Conservation (phyloP, 495 filamentous ascomycete genomes). For the Aspergillus sclerotiicarbonarius region DNA sequence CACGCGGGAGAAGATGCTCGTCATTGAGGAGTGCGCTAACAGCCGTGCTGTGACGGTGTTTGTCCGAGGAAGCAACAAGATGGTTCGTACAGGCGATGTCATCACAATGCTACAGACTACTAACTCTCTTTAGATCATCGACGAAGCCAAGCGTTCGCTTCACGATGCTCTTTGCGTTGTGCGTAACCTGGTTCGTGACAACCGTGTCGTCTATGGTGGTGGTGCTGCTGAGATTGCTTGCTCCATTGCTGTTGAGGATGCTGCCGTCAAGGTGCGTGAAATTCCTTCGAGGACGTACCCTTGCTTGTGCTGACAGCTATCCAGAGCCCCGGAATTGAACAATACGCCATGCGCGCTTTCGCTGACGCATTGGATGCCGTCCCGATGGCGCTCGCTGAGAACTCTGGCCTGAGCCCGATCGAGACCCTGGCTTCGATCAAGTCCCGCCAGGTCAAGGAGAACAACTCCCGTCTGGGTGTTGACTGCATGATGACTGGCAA, state of each 20-base stretch:
- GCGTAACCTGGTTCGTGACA: constrained; percentile 91
- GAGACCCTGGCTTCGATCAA: constrained; percentile 94
- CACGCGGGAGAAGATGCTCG: constrained; percentile 97
- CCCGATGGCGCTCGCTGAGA: constrained; percentile 96
- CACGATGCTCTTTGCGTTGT: constrained; percentile 98
- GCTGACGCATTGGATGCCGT: constrained; percentile 91
- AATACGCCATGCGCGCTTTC: constrained; percentile 98
- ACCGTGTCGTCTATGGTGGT: constrained; percentile 97
- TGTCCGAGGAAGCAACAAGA: constrained; percentile 97
- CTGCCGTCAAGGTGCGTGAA: constrained; percentile 73
- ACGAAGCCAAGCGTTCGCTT: constrained; percentile 95
- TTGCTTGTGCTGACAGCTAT: constrained; percentile 7
- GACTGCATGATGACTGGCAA: constrained; percentile 95
- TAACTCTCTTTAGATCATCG: constrained; percentile 73
- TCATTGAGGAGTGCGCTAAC: constrained; percentile 99
- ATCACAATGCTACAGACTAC: constrained; percentile 12
- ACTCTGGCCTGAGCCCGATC: constrained; percentile 93
- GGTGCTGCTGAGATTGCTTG: constrained; percentile 98
- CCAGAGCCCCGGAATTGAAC: constrained; percentile 87
- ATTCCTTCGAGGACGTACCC: not conserved
- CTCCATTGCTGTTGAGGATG: constrained; percentile 92
- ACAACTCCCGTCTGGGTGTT: constrained; percentile 80
- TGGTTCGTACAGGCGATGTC: constrained; percentile 57
- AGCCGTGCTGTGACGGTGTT: constrained; percentile 95
- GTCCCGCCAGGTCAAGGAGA: constrained; percentile 89